Percentiles rank a stretch among this genome's conserved stretches.
Conservation (phyloP, 2,329 filamentous ascomycete genomes). For the Dactylellina sp. region DNA sequence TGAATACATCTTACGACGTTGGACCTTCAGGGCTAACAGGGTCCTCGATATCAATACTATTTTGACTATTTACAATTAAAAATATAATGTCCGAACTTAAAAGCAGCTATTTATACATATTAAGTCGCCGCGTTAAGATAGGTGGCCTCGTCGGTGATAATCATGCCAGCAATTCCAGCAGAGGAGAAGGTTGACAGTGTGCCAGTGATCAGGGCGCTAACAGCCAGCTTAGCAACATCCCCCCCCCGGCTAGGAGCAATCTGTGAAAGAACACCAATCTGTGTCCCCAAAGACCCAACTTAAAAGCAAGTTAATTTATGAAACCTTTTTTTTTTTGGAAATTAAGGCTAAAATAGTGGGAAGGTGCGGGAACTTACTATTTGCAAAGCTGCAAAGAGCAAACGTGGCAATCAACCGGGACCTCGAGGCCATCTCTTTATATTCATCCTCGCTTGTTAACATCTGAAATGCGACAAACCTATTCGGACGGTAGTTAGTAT, state of each 20-base stretch:
- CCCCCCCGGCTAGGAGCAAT: conserved; percentile 67
- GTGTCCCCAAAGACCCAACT: conserved; percentile 67
- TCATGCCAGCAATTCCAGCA: conserved; percentile 66
- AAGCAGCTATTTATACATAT: no score
- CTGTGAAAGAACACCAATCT: conserved; percentile 68
- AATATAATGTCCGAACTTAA: no score
- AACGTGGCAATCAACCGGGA: conserved; percentile 69
- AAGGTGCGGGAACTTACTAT: conserved; percentile 62
- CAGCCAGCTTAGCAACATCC: conserved; percentile 66
- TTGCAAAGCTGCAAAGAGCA: conserved; percentile 69
- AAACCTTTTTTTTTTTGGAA: background rate
- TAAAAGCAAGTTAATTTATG: conserved; percentile 12
- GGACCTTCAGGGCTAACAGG: no score
- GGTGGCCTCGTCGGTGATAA: conserved; percentile 63
- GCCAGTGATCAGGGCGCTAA: conserved; percentile 67
- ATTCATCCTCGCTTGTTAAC: conserved; percentile 57
- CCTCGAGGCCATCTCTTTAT: conserved; percentile 58
- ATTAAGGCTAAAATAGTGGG: no score
- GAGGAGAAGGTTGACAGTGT: conserved; percentile 67
- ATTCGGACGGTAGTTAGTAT: background rate
- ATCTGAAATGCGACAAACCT: conserved; percentile 60
- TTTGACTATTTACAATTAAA: no score
- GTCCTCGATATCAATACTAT: no score
- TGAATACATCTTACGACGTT: no score
- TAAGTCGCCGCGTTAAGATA: conserved; percentile 24